These are phyloP conservation scores for Echites panduratus DNA, from an alignment of 257 asterid species.

Conservation along the genomic window DNA sequence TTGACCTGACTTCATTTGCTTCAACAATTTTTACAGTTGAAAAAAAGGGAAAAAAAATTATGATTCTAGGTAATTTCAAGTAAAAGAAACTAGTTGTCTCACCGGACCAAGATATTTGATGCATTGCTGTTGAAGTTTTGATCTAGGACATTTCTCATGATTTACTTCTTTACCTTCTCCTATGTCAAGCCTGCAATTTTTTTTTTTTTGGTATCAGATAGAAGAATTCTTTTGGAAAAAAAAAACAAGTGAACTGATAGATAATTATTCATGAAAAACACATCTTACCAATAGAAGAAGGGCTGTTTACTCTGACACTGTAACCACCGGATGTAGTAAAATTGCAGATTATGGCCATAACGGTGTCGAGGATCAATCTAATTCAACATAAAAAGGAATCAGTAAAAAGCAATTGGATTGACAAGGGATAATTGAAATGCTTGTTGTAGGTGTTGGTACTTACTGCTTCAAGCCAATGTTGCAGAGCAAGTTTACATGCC, in stretches of 20 bases:
- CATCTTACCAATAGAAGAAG: slow-evolving; percentile 76
- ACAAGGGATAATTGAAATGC: not conserved
- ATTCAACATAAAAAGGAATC: slow-evolving; percentile 8
- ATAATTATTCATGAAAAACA: slow-evolving; percentile 1
- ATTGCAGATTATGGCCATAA: slow-evolving; percentile 84
- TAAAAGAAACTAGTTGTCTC: slow-evolving; percentile 20
- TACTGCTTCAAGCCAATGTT: slow-evolving; percentile 95
- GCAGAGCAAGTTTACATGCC: slow-evolving; percentile 80
- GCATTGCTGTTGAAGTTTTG: slow-evolving; percentile 81
- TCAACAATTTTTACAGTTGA: not conserved
- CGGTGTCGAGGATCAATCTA: slow-evolving; percentile 90
- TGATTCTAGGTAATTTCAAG: not conserved
- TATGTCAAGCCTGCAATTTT: slow-evolving; percentile 58
- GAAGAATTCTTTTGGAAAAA: not conserved
- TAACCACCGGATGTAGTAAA: slow-evolving; percentile 67
- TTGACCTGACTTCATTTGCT: not conserved
- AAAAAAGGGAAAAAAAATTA: not conserved
- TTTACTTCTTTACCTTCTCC: slow-evolving; percentile 80
- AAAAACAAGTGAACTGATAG: too few relatives aligned
- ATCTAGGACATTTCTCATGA: slow-evolving; percentile 61
- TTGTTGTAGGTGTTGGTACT: slow-evolving; percentile 23
- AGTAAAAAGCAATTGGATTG: not conserved
- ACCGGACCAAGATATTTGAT: slow-evolving; percentile 91
- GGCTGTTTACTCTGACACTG: slow-evolving; percentile 75
- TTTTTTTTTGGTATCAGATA: not conserved